Conservation (phyloP, 306 rosid species). For the Medicago lupulina region DNA sequence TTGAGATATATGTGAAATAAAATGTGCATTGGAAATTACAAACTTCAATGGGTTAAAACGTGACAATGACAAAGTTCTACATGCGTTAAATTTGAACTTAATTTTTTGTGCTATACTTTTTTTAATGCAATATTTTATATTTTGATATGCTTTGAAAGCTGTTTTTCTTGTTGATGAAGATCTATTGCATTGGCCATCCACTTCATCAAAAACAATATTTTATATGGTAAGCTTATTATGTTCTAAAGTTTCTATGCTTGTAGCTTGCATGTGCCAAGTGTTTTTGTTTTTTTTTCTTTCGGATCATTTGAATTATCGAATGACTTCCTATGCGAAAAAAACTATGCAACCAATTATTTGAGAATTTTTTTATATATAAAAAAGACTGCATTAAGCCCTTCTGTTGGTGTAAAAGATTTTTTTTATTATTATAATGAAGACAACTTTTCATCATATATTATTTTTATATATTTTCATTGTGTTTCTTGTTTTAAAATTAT, state of each 20-base stretch:
- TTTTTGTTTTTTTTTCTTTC: not conserved
- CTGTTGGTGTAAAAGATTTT: too few relatives aligned
- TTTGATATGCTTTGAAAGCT: slow-evolving; percentile 26
- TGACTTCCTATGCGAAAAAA: not conserved
- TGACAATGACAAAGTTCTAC: slow-evolving; percentile 45
- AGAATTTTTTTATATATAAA: too few relatives aligned
- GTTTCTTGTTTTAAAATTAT: too few relatives aligned
- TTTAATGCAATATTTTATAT: not conserved
- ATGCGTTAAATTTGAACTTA: not conserved
- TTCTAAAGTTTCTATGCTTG: not conserved
- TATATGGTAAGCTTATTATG: slow-evolving; percentile 17
- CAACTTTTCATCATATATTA: too few relatives aligned
- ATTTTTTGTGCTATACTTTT: not conserved
- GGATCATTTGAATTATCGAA: not conserved
- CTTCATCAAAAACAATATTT: not conserved
- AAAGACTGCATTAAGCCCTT: too few relatives aligned
- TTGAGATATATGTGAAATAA: not conserved
- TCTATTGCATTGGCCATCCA: slow-evolving; percentile 21
- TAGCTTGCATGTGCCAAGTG: not conserved
- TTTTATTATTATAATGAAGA: too few relatives aligned
- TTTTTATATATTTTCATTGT: too few relatives aligned
- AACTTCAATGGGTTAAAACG: slow-evolving; percentile 29
- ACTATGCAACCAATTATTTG: not conserved
- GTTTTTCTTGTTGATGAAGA: slow-evolving; percentile 39
- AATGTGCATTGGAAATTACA: slow-evolving; percentile 25